Conservation (phyloP, 257 asterid genomes). For the Plectranthus barbatus region DNA sequence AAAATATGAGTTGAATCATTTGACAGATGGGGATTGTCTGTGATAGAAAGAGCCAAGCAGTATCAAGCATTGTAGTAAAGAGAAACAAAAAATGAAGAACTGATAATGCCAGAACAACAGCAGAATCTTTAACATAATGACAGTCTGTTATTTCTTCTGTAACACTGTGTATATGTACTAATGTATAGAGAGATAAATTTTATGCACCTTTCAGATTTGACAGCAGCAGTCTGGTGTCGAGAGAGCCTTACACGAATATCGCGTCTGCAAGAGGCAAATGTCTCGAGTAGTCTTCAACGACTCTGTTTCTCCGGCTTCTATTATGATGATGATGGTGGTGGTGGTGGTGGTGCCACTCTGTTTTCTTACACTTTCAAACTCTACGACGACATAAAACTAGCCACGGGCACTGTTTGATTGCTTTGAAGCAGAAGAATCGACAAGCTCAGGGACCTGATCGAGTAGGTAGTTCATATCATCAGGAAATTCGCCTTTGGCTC, state of each 20-base stretch:
- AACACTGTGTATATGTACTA: slow-evolving; percentile 8
- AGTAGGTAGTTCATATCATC: slow-evolving; percentile 60
- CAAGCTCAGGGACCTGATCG: slow-evolving; percentile 74
- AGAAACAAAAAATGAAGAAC: too few relatives aligned
- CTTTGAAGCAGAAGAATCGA: slow-evolving; percentile 38
- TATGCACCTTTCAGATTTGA: neutral
- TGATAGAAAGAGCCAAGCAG: neutral
- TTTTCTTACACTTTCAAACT: too few relatives aligned
- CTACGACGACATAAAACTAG: slow-evolving; percentile 18
- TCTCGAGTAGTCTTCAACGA: neutral
- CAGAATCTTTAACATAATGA: too few relatives aligned
- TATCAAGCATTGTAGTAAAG: too few relatives aligned
- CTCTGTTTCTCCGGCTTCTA: neutral
- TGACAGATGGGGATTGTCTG: neutral
- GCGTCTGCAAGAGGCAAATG: neutral
- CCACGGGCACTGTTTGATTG: slow-evolving; percentile 29
- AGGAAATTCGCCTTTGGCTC: slow-evolving; percentile 68
- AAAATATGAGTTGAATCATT: neutral
- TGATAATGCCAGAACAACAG: too few relatives aligned
- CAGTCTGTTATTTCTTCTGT: neutral
- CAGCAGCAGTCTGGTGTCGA: neutral
- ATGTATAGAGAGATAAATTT: neutral
- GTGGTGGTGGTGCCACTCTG: too few relatives aligned
- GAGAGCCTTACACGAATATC: neutral
- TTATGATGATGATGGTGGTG: neutral